Evolutionary conservation across 2,329 filamentous ascomycete genomes (phyloP).

Genomic region (Penicillium occitanis): DNA sequence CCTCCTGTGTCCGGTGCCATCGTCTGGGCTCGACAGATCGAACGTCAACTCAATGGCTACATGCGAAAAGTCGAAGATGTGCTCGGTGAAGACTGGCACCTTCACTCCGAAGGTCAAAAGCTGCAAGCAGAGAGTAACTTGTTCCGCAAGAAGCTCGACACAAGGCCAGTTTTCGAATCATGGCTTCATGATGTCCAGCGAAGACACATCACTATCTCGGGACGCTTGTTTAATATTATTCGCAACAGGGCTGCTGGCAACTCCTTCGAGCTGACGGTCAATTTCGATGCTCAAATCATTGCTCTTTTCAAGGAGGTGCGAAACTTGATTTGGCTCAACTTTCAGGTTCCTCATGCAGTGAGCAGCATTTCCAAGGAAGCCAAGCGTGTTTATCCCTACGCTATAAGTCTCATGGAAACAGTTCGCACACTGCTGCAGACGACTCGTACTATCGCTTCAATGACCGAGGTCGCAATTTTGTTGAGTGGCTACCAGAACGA

Average conservation of each 20-base stretch:
- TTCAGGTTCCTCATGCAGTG: constrained; percentile 88
- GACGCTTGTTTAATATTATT: constrained; percentile 84
- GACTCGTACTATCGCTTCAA: constrained; percentile 74
- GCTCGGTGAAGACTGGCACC: constrained; percentile 87
- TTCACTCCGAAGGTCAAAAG: constrained; percentile 94
- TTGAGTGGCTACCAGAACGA: constrained; percentile 91
- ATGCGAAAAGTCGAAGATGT: constrained; percentile 99
- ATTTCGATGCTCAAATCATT: constrained; percentile 96
- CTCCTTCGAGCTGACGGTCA: constrained; percentile 82
- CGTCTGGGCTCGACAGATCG: constrained; percentile 96
- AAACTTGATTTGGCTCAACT: constrained; percentile 93
- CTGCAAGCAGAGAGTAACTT: constrained; percentile 86
- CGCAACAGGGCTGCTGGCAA: constrained; percentile 90
- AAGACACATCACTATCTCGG: constrained; percentile 86
- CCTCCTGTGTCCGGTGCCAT: constrained; percentile 96
- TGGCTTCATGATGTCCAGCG: constrained; percentile 90
- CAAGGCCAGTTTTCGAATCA: constrained; percentile 87
- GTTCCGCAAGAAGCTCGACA: constrained; percentile 95
- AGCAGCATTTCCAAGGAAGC: constrained; percentile 97
- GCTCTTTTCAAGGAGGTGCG: constrained; percentile 98
- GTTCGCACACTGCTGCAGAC: constrained; percentile 92
- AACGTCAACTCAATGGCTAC: constrained; percentile 90
- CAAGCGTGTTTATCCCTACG: constrained; percentile 97
- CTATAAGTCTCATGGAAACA: constrained; percentile 97
- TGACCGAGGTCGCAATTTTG: constrained; percentile 84